These are phyloP conservation scores for Pyrrhoderma noxium DNA, from an alignment of 1,284 basidiomycete species.

Conservation along the genomic window DNA sequence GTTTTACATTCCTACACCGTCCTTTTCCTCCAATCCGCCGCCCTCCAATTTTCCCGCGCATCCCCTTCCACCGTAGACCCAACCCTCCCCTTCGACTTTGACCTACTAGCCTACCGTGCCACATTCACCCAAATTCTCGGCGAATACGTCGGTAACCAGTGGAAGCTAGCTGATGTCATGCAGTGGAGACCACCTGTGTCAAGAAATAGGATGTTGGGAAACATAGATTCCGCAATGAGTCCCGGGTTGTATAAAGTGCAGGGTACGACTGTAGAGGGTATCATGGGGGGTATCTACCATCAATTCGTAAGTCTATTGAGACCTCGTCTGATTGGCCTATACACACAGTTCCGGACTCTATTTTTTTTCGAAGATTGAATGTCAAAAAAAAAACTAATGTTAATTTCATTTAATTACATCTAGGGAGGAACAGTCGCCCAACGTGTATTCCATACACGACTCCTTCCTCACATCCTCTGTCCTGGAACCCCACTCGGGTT, in stretches of 20 bases:
- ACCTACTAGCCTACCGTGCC: conserved; percentile 44
- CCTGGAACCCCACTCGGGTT: conserved; percentile 39
- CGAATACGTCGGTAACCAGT: conserved; percentile 60
- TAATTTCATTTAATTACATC: no score
- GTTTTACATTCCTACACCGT: conserved; percentile 66
- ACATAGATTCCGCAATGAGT: conserved; percentile 22
- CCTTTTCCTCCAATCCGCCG: conserved; percentile 57
- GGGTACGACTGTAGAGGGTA: conserved; percentile 65
- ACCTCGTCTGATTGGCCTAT: neutral
- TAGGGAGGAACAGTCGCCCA: conserved; percentile 60
- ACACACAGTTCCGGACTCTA: neutral
- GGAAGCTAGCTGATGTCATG: conserved; percentile 60
- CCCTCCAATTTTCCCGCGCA: conserved; percentile 20
- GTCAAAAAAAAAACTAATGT: no score
- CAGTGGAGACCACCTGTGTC: conserved; percentile 58
- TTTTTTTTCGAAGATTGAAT: neutral
- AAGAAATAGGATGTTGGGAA: neutral
- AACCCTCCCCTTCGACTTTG: conserved; percentile 36
- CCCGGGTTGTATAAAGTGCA: conserved; percentile 71
- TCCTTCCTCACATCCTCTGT: conserved; percentile 51
- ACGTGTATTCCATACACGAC: conserved; percentile 57
- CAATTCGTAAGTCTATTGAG: conserved; percentile 57
- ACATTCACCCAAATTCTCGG: conserved; percentile 65
- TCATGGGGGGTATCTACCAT: conserved; percentile 70
- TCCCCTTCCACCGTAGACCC: conserved; percentile 33